Evolutionary conservation across 176 grass and related monocot genomes (phyloP).

Genomic region (Elaeis guineensis): DNA sequence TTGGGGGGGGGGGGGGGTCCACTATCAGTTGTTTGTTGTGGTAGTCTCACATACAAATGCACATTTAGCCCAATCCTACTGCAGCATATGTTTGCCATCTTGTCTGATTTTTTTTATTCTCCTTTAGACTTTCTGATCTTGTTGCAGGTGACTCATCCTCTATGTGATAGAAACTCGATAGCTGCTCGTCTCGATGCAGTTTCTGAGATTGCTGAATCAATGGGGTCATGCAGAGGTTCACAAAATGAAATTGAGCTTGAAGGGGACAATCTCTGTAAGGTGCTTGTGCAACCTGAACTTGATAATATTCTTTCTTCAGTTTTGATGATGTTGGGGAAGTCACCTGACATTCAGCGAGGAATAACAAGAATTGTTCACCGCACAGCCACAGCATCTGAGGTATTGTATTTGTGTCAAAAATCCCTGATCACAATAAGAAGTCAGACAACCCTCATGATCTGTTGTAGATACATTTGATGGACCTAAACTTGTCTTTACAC

Average conservation of each 20-base stretch:
- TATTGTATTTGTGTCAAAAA: conserved; percentile 20
- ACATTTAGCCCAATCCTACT: too few species aligned
- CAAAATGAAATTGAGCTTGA: conserved; percentile 21
- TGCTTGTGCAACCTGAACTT: conserved; percentile 39
- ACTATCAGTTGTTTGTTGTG: too few species aligned
- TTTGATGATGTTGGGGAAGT: conserved; percentile 59
- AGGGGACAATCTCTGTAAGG: conserved; percentile 7
- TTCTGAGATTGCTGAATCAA: conserved; percentile 73
- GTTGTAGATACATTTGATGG: too few species aligned
- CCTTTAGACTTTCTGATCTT: conserved; percentile 16
- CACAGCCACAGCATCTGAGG: conserved; percentile 70
- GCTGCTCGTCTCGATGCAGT: conserved; percentile 76
- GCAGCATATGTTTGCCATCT: background rate
- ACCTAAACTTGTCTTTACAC: too few species aligned
- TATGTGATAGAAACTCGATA: conserved; percentile 74
- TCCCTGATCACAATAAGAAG: background rate
- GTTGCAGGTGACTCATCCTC: conserved; percentile 70
- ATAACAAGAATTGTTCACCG: conserved; percentile 86
- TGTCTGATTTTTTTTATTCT: conserved; percentile 19
- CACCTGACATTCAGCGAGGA: conserved; percentile 85
- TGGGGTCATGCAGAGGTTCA: conserved; percentile 45
- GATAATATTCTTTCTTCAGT: conserved; percentile 62
- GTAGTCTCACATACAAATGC: too few species aligned
- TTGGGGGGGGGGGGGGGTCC: too few species aligned
- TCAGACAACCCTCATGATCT: too few species aligned